phyloP scores from a whole-genome alignment of 2,329 filamentous ascomycete genomes.

The Apiospora hydei region DNA sequence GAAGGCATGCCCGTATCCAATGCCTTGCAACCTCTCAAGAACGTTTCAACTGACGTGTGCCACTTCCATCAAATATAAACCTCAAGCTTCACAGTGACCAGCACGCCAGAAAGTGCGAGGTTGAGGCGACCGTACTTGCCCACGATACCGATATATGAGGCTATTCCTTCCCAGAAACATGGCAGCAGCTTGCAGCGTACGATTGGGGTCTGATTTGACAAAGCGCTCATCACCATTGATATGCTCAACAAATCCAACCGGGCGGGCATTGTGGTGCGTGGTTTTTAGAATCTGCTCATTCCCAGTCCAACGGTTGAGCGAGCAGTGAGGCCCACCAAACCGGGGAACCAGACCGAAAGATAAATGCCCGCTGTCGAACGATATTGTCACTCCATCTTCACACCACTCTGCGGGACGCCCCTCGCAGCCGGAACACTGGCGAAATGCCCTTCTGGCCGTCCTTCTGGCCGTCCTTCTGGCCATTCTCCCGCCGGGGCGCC shows the following conservation, averaged over 20 bases:
- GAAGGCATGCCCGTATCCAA: too few species aligned
- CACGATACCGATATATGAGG: background rate
- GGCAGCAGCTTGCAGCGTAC: background rate
- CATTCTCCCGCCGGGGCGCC: background rate
- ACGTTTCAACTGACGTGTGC: background rate
- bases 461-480: background rate
- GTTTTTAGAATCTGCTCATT: background rate
- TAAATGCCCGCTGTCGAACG: background rate
- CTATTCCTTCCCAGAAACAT: background rate
- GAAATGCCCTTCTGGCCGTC: background rate
- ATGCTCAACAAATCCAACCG: background rate
- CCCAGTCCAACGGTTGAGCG: background rate
- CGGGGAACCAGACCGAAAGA: background rate
- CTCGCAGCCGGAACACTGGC: background rate
- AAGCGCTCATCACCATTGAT: too few species aligned
- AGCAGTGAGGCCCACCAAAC: slow-evolving; percentile 2
- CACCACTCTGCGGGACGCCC: background rate
- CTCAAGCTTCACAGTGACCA: background rate
- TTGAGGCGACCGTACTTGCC: background rate
- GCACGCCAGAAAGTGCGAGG: background rate
- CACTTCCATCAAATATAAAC: background rate
- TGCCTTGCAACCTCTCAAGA: background rate
- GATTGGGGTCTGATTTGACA: background rate
- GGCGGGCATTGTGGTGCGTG: background rate
- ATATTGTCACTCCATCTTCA: background rate